Conservation (phyloP, 192 early-diverging fungal genomes). For the Umbelopsis isabellina region DNA sequence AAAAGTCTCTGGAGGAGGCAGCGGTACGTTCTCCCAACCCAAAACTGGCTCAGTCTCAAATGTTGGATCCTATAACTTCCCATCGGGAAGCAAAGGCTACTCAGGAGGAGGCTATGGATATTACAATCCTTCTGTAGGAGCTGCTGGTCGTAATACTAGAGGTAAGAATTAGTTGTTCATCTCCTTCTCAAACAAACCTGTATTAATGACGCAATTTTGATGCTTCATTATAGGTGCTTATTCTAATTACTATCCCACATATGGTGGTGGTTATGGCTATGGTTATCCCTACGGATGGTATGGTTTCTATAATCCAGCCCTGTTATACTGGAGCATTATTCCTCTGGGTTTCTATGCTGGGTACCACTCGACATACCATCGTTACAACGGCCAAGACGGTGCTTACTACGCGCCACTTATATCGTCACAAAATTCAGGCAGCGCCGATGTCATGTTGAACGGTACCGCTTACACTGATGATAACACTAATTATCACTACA, state of each 20-base stretch:
- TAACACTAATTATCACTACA: slow-evolving; percentile 30
- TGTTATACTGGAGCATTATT: slow-evolving; percentile 31
- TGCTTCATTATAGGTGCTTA: slow-evolving; percentile 22
- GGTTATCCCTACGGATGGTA: slow-evolving; percentile 30
- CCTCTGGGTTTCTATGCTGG: slow-evolving; percentile 36
- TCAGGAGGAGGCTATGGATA: slow-evolving; percentile 36
- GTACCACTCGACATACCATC: slow-evolving; percentile 31
- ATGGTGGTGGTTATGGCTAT: slow-evolving; percentile 30
- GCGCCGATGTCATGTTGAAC: slow-evolving; percentile 31
- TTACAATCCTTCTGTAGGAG: neutral
- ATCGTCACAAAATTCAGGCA: slow-evolving; percentile 11
- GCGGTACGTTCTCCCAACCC: slow-evolving; percentile 12
- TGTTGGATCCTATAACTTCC: slow-evolving; percentile 22
- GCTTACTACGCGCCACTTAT: slow-evolving; percentile 41
- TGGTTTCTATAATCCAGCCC: slow-evolving; percentile 36
- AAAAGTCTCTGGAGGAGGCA: slow-evolving; percentile 1
- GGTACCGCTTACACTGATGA: slow-evolving; percentile 32
- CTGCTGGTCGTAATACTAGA: slow-evolving; percentile 19
- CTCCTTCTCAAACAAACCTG: neutral
- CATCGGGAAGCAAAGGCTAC: slow-evolving; percentile 25
- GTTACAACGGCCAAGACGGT: slow-evolving; percentile 32
- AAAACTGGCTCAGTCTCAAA: neutral
- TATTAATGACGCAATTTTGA: neutral
- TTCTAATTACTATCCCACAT: slow-evolving; percentile 32
- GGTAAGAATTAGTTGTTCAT: neutral